These are phyloP conservation scores for Blastobotrys capitulatus DNA, from an alignment of 1,139 yeast genomes.

Conservation along the genomic window DNA sequence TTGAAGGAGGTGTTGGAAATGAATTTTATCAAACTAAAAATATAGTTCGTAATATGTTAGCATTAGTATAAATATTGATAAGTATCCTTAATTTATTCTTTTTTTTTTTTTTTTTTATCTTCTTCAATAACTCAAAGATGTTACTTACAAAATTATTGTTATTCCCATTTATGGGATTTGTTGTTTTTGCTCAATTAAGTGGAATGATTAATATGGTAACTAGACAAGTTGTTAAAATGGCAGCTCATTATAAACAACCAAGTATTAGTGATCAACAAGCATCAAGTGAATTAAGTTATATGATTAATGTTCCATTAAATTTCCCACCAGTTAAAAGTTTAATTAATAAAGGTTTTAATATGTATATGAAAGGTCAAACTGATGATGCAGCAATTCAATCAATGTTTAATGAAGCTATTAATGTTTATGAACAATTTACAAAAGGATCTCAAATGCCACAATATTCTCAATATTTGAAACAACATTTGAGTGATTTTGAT, in stretches of 20 bases:
- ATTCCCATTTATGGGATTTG: conserved; percentile 11
- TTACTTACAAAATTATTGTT: background rate
- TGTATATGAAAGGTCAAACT: conserved; percentile 11
- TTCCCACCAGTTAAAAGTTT: conserved; percentile 20
- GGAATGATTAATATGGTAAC: conserved; percentile 12
- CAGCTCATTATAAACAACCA: conserved; percentile 12
- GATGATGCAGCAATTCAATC: conserved; percentile 10
- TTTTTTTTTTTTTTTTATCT: background rate
- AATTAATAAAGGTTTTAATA: conserved; percentile 16
- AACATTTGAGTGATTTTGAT: conserved; percentile 22
- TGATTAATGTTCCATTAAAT: conserved; percentile 19
- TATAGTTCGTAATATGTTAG: conserved; percentile 72
- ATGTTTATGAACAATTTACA: conserved; percentile 21
- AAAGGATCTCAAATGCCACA: conserved; percentile 22
- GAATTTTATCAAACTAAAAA: conserved; percentile 76
- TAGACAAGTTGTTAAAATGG: conserved; percentile 13
- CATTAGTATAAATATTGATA: conserved; percentile 46
- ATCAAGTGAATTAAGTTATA: conserved; percentile 23
- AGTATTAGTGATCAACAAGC: conserved; percentile 21
- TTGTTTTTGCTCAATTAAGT: conserved; percentile 15
- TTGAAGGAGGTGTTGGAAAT: conserved; percentile 76
- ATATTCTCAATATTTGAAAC: conserved; percentile 22
- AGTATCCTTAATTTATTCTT: background rate
- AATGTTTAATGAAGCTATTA: conserved; percentile 16
- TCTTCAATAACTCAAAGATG: background rate